Evolutionary conservation across 495 filamentous ascomycete species (phyloP).

Genomic region (Usnea hakonensis): DNA sequence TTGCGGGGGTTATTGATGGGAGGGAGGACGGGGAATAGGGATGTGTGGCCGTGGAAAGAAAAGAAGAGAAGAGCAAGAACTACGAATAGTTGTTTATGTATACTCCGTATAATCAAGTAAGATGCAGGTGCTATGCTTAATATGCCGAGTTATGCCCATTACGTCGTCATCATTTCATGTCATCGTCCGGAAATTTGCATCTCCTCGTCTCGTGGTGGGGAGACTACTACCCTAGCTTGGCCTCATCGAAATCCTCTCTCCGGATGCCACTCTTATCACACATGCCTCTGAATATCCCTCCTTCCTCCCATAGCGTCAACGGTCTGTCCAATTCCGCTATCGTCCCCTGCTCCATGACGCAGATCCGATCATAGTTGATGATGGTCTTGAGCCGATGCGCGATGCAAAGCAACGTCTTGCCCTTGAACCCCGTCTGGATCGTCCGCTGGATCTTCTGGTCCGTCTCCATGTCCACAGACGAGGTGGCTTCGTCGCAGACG

Average conservation of each 20-base stretch:
- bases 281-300: conserved; percentile 81
- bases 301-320: conserved; percentile 56
- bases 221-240: conserved; percentile 4
- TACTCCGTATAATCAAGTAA: no score
- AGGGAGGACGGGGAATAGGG: no score
- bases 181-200: no score
- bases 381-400: conserved; percentile 91
- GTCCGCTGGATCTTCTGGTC: conserved; percentile 91
- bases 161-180: neutral
- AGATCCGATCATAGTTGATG: conserved; percentile 89
- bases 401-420: conserved; percentile 87
- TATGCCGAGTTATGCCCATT: neutral
- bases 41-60: no score
- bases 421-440: conserved; percentile 78
- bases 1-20: no score
- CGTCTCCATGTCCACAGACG: conserved; percentile 89
- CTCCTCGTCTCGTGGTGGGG: no score
- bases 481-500: conserved; percentile 92
- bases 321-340: conserved; percentile 86
- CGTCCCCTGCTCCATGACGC: conserved; percentile 82
- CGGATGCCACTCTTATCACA: conserved; percentile 84
- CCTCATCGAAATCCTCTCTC: conserved; percentile 56
- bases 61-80: no score
- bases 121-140: neutral
- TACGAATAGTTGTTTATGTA: no score